Base-by-base conservation (phyloP, 352 stramenopile genomes). In the Globisporangium splendens region DNA sequence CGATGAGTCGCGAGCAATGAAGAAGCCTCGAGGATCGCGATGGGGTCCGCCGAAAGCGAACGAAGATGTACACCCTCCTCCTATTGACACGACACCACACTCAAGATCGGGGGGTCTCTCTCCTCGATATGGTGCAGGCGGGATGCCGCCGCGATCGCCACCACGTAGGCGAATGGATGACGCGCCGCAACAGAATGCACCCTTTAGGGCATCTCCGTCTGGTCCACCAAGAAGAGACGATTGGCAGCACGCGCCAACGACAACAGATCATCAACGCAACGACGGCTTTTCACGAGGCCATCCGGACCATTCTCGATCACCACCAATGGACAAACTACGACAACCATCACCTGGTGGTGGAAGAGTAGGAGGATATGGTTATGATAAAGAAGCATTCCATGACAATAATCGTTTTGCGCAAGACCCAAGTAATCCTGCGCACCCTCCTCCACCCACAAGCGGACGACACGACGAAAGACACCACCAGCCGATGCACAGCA, bases 11-110 rank as follows among this genome's bases (percentile, higher is more conserved):
- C 77, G 82, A 15, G 65, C 73, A 35, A 12, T 56, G 18, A 92
- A 92, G 67, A 89, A 87, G 43, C 59, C 66, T n/a, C 77, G 80
- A 35, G 69, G 73, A 12, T 92, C 83, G 47, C 79, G 83, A 18
- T 92, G 83, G 83, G 83, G 79, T 1, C 82, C 82, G 43, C 70
- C 79, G 38, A 85, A 79, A 48, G 55, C 68, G 55, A 6, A 49
- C 1, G 61, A 64, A 42, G 69, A 68, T 49, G 70, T 70, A 67
- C 77, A 73, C 65, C 73, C 77, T 56, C 58, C 72, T 48, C 69
- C 68, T 48, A 82, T 91, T 68, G 61, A 82, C 61, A 82, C 73
- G 43, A 58, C 70, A n/a, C n/a, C 17, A 6, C 28, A 35, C 28
- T 28, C 54, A 38, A 43, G 31, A 46, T 20, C n/a, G 17, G 50